phyloP scores from a whole-genome alignment of 805 yeast species.

The Kuraishia piskuri region DNA sequence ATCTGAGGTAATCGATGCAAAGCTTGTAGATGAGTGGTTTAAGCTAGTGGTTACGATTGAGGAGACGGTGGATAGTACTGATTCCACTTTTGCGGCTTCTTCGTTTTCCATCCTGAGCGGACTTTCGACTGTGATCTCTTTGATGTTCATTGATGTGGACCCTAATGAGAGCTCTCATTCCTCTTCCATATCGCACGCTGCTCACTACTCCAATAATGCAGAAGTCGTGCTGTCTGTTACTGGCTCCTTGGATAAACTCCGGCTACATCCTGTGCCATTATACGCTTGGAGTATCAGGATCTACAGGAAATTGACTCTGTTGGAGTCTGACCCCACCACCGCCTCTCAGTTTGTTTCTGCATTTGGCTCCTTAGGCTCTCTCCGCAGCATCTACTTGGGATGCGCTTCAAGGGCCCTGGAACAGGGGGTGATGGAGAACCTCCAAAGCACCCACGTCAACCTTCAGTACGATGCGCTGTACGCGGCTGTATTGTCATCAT shows the following conservation, averaged over 20 bases:
- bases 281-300: constrained; percentile 63
- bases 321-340: constrained; percentile 25
- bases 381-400: constrained; percentile 11
- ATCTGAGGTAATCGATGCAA: background rate
- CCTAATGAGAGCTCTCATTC: constrained; percentile 34
- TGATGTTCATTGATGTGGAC: constrained; percentile 50
- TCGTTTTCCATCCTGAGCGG: constrained; percentile 12
- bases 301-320: constrained; percentile 38
- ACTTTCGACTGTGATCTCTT: constrained; percentile 37
- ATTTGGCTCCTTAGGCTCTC: constrained; percentile 10
- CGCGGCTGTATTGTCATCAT: constrained; percentile 37
- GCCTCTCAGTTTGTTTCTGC: constrained; percentile 11
- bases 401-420: constrained; percentile 31
- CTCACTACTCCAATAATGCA: constrained; percentile 33
- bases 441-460: constrained; percentile 30
- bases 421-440: constrained; percentile 35
- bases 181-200: no score
- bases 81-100: background rate
- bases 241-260: constrained; percentile 24
- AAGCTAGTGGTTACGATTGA: background rate
- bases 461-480: constrained; percentile 43
- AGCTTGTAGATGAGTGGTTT: background rate
- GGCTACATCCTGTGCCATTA: constrained; percentile 38
- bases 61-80: background rate
- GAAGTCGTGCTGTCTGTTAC: constrained; percentile 30